Evolutionary conservation across 306 rosid species (phyloP), one percentile per base, ranked within the genome.

Genomic region (Begonia masoniana): DNA sequence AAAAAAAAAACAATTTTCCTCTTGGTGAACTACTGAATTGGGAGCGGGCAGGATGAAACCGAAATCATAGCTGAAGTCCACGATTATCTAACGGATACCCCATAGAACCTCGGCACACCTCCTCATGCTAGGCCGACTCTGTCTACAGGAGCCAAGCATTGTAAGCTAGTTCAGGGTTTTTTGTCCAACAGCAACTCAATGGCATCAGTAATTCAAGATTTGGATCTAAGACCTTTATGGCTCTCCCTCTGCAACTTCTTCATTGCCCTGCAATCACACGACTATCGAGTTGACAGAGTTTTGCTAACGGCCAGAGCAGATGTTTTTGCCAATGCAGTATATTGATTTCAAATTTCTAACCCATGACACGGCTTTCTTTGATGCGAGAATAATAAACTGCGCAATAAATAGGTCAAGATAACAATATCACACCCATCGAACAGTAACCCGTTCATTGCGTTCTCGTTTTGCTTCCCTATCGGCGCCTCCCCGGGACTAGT

Each of bases 71-170:
- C 80, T 53, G 78, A 52, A 71, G 24, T 62, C 81, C 94, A 60
- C 80, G 71, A 63, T 75, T 69, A 59, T 86, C 95, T 83, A 86
- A 50, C 99, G 93, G 66, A 92, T 86, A 45, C 83, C 45, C 96
- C 99, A 92, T 36, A 92, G 93, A 56, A 92, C 65, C 84, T 92
- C 96, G 0, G 83, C 96, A 56, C 99, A 86, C 57, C 67, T 83
- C 74, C 80, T 81, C 99, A 92, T 92, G 67, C 47, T 72, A 46
- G 96, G 96, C 55, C 99, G 77, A 63, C n/a, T 78, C 64, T 92
- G 96, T 78, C 96, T 79, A 2, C 74, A 10, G 88, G 96, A 26
- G 96, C 96, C 88, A 92, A 76, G 60, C 99, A 92, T 31, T 86
- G 96, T 31, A 92, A 74, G 99, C 79, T 23, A 92, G 81, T 74